Percentiles rank a stretch among this genome's conserved stretches.
Conservation (phyloP, 106 monocot genomes). For the Allium sativum region DNA sequence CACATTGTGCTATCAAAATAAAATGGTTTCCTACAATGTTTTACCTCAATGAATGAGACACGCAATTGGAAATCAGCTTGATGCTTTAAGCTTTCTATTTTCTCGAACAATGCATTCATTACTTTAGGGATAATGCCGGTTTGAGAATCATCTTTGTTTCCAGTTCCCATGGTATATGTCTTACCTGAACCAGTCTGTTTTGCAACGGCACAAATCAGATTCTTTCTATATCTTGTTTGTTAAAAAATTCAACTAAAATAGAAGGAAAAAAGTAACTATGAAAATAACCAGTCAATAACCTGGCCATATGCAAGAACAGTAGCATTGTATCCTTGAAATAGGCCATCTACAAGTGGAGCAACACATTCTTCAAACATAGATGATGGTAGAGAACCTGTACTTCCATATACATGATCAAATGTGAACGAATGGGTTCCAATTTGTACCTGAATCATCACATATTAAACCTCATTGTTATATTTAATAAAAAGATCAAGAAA, state of each 20-base stretch:
- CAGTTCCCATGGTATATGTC: conserved; percentile 99
- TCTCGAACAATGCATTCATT: conserved; percentile 72
- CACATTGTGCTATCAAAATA: too few species aligned
- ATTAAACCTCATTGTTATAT: too few species aligned
- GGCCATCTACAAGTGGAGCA: conserved; percentile 83
- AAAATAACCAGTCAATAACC: conserved; percentile 25
- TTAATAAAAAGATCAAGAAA: too few species aligned
- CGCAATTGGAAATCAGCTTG: conserved; percentile 83
- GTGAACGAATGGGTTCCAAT: conserved; percentile 94
- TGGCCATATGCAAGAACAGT: conserved; percentile 99
- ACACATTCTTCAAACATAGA: conserved; percentile 93
- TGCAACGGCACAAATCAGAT: conserved; percentile 12
- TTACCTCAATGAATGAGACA: conserved; percentile 97
- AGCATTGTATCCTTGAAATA: conserved; percentile 99
- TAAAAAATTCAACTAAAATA: not conserved
- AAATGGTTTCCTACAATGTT: not conserved
- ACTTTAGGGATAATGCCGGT: conserved; percentile 78
- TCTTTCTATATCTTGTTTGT: not conserved
- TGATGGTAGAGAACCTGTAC: conserved; percentile 65
- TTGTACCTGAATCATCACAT: conserved; percentile 51
- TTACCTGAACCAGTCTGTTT: conserved; percentile 98
- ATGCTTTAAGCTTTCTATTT: conserved; percentile 65
- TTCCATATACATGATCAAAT: conserved; percentile 94
- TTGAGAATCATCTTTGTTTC: conserved; percentile 52
- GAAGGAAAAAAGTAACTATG: not conserved